A percentile compares a stretch with the other conserved stretches of the same genome.
These are phyloP conservation scores for Pascua sp. DNA, from an alignment of 1,284 basidiomycete genomes.

Conservation along the genomic window DNA sequence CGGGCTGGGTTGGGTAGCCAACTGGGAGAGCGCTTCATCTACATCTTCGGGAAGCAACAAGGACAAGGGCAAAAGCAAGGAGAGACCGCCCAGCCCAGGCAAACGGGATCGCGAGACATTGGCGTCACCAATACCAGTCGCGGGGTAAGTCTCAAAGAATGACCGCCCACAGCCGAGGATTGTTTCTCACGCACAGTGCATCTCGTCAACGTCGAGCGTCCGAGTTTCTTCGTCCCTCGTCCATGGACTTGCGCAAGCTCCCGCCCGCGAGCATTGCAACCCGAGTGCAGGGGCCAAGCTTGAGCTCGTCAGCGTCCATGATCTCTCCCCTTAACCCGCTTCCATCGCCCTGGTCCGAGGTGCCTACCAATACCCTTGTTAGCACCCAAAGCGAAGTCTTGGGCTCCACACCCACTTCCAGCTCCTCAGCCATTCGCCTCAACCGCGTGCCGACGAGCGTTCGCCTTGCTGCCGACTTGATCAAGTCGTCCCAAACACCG, in stretches of 20 bases:
- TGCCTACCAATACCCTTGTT: neutral
- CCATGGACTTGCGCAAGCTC: slow-evolving; percentile 33
- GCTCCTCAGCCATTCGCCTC: slow-evolving; percentile 51
- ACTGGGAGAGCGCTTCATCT: slow-evolving; percentile 23
- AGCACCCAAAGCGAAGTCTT: too few species aligned
- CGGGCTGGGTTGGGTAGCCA: slow-evolving; percentile 33
- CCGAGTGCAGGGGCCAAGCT: slow-evolving; percentile 17
- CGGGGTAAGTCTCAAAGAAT: too few species aligned
- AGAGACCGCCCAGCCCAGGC: slow-evolving; percentile 32
- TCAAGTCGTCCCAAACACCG: slow-evolving; percentile 30
- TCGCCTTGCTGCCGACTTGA: slow-evolving; percentile 53
- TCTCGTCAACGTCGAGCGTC: slow-evolving; percentile 36
- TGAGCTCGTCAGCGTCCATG: slow-evolving; percentile 45
- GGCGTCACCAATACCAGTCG: too few species aligned
- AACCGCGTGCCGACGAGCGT: slow-evolving; percentile 56
- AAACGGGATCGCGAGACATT: neutral
- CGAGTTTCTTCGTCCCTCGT: slow-evolving; percentile 39
- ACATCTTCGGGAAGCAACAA: slow-evolving; percentile 21
- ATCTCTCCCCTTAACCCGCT: slow-evolving; percentile 49
- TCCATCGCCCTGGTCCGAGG: slow-evolving; percentile 45
- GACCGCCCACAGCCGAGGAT: too few species aligned
- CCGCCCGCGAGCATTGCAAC: slow-evolving; percentile 16
- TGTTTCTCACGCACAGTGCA: slow-evolving; percentile 1
- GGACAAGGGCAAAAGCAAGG: slow-evolving; percentile 35
- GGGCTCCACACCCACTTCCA: neutral